These are phyloP conservation scores for Trematosphaeria pertusa DNA, from an alignment of 2,329 filamentous ascomycete species.

Conservation along the genomic window DNA sequence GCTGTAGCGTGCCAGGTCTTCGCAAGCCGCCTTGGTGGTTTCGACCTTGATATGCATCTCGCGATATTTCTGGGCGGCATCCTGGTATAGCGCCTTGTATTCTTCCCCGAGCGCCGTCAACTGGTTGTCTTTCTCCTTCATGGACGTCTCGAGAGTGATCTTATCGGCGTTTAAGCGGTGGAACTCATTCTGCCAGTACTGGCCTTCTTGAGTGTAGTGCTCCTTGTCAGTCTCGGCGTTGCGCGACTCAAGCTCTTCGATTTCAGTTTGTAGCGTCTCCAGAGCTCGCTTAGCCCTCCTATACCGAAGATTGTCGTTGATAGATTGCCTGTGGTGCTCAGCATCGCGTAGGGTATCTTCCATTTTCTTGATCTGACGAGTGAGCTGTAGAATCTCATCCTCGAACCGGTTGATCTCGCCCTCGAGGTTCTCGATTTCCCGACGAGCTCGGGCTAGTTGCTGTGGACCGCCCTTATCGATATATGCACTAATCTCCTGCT, in stretches of 20 bases:
- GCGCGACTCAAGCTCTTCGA: slow-evolving; percentile 75
- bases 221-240: slow-evolving; percentile 85
- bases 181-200: slow-evolving; percentile 69
- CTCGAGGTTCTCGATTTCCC: slow-evolving; percentile 73
- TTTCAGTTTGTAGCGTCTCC: slow-evolving; percentile 71
- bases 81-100: slow-evolving; percentile 86
- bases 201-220: slow-evolving; percentile 73
- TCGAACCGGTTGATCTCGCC: slow-evolving; percentile 70
- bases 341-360: slow-evolving; percentile 79
- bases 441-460: slow-evolving; percentile 72
- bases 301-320: slow-evolving; percentile 86
- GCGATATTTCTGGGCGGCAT: slow-evolving; percentile 80
- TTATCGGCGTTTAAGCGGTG: slow-evolving; percentile 75
- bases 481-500: slow-evolving; percentile 81
- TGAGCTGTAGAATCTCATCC: slow-evolving; percentile 70
- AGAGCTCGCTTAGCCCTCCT: slow-evolving; percentile 76
- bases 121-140: slow-evolving; percentile 86
- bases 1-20: slow-evolving; percentile 84
- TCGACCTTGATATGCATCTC: slow-evolving; percentile 88
- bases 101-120: slow-evolving; percentile 75
- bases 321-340: slow-evolving; percentile 83
- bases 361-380: slow-evolving; percentile 76
- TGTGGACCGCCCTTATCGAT: slow-evolving; percentile 75
- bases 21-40: slow-evolving; percentile 90
- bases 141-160: slow-evolving; percentile 75